phyloP scores from a whole-genome alignment of 805 yeast species.

The Candida adriatica region DNA sequence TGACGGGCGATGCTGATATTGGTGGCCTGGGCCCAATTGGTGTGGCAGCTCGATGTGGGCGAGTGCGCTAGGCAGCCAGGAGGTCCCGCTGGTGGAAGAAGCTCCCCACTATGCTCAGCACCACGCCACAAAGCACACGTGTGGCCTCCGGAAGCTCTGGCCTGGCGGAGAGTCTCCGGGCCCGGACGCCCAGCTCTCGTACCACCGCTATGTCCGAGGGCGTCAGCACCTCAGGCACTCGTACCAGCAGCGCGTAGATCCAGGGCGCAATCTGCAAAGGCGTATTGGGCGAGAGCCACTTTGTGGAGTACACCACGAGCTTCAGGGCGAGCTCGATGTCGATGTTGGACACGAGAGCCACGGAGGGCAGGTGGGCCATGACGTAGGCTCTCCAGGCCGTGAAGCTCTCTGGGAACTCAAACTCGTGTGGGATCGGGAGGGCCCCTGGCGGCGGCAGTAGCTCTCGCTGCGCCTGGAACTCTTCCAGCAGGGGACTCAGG shows the following conservation, averaged over 20 bases:
- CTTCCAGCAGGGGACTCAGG: slow-evolving; percentile 1
- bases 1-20: no score
- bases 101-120: slow-evolving; percentile 10
- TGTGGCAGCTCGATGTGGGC: no score
- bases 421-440: slow-evolving; percentile 12
- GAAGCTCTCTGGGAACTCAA: slow-evolving; percentile 19
- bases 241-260: slow-evolving; percentile 15
- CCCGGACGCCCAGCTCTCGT: slow-evolving; percentile 17
- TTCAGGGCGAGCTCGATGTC: slow-evolving; percentile 17
- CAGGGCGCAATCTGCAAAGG: slow-evolving; percentile 13
- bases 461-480: slow-evolving; percentile 7
- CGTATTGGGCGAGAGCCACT: slow-evolving; percentile 17
- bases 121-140: slow-evolving; percentile 8
- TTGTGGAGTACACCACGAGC: slow-evolving; percentile 17
- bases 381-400: slow-evolving; percentile 21
- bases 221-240: slow-evolving; percentile 13
- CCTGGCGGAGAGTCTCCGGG: slow-evolving; percentile 8
- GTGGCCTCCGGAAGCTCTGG: slow-evolving; percentile 6
- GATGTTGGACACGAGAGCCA: slow-evolving; percentile 12
- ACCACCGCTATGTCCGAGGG: slow-evolving; percentile 14
- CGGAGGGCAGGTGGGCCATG: slow-evolving; percentile 11
- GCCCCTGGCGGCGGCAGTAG: slow-evolving; percentile 9
- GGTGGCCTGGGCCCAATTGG: no score
- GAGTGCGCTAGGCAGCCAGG: no score
- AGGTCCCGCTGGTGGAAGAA: slow-evolving; percentile 19